These are phyloP conservation scores for Tilletia indica DNA, from an alignment of 1,284 basidiomycete species.

Conservation along the genomic window DNA sequence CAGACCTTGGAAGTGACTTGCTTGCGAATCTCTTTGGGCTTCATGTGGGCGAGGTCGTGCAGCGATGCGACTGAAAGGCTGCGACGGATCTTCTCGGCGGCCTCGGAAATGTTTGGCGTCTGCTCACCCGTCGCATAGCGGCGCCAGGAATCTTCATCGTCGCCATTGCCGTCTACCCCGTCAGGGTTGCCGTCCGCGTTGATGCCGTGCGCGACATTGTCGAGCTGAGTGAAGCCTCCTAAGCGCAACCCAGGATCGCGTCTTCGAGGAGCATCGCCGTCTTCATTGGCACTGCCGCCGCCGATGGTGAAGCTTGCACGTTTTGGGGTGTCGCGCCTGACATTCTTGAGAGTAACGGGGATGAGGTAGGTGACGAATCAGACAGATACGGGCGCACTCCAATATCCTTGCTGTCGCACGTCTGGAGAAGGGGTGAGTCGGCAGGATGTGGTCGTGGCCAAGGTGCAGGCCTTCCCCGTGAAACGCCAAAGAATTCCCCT, in stretches of 20 bases:
- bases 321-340: conserved; percentile 5
- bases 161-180: conserved; percentile 20
- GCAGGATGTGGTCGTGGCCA: no score
- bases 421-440: no score
- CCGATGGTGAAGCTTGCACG: conserved; percentile 17
- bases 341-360: not conserved
- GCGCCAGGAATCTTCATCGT: conserved; percentile 30
- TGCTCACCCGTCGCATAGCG: conserved; percentile 28
- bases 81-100: conserved; percentile 71
- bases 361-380: no score
- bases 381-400: no score
- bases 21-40: conserved; percentile 41
- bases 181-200: not conserved
- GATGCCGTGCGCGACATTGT: not conserved
- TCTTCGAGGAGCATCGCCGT: not conserved
- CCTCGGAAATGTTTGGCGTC: conserved; percentile 51
- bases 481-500: no score
- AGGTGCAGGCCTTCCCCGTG: no score
- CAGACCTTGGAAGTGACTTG: conserved; percentile 50
- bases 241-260: conserved; percentile 18
- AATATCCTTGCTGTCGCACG: no score
- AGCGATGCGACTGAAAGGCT: conserved; percentile 44
- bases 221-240: conserved; percentile 19
- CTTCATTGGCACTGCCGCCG: not conserved
- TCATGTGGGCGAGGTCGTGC: conserved; percentile 46